Conservation (phyloP, 75 land plant species). For the Pseudotsuga menziesii region DNA sequence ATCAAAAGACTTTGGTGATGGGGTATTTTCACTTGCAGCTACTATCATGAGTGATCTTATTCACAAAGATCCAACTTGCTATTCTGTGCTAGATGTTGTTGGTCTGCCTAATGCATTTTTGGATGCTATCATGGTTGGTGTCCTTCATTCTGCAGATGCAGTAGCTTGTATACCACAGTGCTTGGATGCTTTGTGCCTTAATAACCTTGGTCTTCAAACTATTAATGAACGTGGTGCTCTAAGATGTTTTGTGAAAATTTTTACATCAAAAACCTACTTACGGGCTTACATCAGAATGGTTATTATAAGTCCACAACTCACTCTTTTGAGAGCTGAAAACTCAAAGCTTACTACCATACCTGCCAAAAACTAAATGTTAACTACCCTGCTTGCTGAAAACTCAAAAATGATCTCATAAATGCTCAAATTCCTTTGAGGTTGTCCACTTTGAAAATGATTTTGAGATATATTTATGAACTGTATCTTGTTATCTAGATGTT, state of each 20-base stretch:
- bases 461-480: no score
- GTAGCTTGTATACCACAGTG: slow-evolving; percentile 85
- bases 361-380: no score
- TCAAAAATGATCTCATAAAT: no score
- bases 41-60: slow-evolving; percentile 97
- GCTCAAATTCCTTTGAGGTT: no score
- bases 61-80: slow-evolving; percentile 97
- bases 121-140: slow-evolving; percentile 79
- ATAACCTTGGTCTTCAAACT: slow-evolving; percentile 75
- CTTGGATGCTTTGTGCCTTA: slow-evolving; percentile 91
- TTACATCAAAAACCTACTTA: slow-evolving; percentile 73
- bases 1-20: slow-evolving; percentile 95
- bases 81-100: slow-evolving; percentile 70
- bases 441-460: no score
- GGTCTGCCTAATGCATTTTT: slow-evolving; percentile 87
- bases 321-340: no score
- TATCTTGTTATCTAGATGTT: no score
- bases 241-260: slow-evolving; percentile 86
- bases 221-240: slow-evolving; percentile 84
- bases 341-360: no score
- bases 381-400: no score
- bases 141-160: slow-evolving; percentile 83
- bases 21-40: slow-evolving; percentile 89
- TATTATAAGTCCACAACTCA: no score
- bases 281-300: no score